phyloP scores from a whole-genome alignment of 108 stramenopile species.

The Pseudonitzschia multistriata region DNA sequence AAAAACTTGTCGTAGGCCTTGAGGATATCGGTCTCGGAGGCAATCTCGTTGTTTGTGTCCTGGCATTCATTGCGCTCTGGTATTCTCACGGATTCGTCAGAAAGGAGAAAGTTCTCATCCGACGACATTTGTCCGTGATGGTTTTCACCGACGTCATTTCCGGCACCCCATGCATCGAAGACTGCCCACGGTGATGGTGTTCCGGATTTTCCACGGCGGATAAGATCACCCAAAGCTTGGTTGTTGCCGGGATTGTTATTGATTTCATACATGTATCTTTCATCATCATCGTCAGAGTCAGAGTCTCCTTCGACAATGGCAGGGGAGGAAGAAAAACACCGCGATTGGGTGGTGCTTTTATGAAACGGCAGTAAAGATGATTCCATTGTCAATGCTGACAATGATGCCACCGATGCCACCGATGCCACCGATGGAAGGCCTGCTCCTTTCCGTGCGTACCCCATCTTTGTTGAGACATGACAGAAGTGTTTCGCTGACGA shows the following conservation, averaged over 20 bases:
- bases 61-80: conserved; percentile 49
- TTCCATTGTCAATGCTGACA: not conserved
- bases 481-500: not conserved
- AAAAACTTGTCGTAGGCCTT: conserved; percentile 69
- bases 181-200: conserved; percentile 89
- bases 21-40: conserved; percentile 72
- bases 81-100: conserved; percentile 60
- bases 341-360: not conserved
- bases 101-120: conserved; percentile 45
- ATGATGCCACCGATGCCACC: not conserved
- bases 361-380: not conserved
- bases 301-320: not conserved
- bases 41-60: conserved; percentile 13
- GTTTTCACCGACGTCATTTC: conserved; percentile 34
- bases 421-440: not conserved
- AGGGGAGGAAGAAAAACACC: not conserved
- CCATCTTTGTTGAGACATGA: not conserved
- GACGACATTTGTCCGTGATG: conserved; percentile 41
- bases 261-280: not conserved
- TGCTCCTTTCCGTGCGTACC: not conserved
- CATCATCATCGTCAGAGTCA: not conserved
- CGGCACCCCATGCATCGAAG: conserved; percentile 91
- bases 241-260: not conserved
- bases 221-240: not conserved
- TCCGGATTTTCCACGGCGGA: conserved; percentile 54